A percentile compares a stretch with the other conserved stretches of the same genome.
These are phyloP conservation scores for Mucor piriformis DNA, from an alignment of 371 early-diverging fungal species.

Conservation along the genomic window DNA sequence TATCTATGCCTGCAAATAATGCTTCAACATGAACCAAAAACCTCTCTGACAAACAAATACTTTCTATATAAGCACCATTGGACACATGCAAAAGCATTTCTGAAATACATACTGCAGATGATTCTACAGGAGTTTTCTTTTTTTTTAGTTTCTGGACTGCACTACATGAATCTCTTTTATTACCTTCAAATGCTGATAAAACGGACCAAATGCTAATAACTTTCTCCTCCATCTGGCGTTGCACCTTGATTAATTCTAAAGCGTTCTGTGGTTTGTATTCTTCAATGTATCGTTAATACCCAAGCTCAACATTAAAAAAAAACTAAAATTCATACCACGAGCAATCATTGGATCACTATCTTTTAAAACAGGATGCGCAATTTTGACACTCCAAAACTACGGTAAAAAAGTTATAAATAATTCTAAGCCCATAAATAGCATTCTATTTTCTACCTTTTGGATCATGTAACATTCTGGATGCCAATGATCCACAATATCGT, in stretches of 20 bases:
- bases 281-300: neutral
- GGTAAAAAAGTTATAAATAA: neutral
- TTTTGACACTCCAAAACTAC: slow-evolving; percentile 77
- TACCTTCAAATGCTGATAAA: slow-evolving; percentile 84
- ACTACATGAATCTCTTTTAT: neutral
- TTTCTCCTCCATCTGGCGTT: slow-evolving; percentile 71
- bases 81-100: slow-evolving; percentile 96
- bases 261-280: slow-evolving; percentile 26
- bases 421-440: neutral
- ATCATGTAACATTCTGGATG: slow-evolving; percentile 99
- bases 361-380: slow-evolving; percentile 39
- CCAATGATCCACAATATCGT: slow-evolving; percentile 84
- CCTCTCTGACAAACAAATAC: slow-evolving; percentile 84
- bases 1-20: slow-evolving; percentile 88
- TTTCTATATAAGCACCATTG: slow-evolving; percentile 83
- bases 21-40: slow-evolving; percentile 94
- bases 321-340: neutral
- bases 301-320: neutral
- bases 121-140: slow-evolving; percentile 55
- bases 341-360: slow-evolving; percentile 13
- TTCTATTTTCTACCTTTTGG: slow-evolving; percentile 62
- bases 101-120: slow-evolving; percentile 96
- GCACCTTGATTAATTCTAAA: slow-evolving; percentile 22
- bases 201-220: slow-evolving; percentile 87
- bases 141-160: neutral